phyloP scores from a whole-genome alignment of 768 basidiomycete species.

The Collybia nuda region DNA sequence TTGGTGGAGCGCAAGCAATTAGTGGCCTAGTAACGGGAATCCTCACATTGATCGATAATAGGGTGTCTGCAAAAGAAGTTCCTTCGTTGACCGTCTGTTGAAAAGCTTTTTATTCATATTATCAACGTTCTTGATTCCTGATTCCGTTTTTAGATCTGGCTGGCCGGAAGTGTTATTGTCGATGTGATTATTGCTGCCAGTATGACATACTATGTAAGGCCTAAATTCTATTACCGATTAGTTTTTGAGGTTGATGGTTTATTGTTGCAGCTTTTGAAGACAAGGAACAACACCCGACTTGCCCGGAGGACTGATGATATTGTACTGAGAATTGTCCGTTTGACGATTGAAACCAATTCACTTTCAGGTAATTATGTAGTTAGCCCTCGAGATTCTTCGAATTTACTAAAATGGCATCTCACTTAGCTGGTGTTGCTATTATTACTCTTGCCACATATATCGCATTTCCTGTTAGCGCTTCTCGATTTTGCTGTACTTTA shows the following conservation, averaged over 20 bases:
- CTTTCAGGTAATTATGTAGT: conserved; percentile 9
- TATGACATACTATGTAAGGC: conserved; percentile 5
- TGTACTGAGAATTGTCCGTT: conserved; percentile 9
- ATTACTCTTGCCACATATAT: conserved; percentile 1
- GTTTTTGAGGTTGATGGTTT: too few relatives aligned
- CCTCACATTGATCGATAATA: too few relatives aligned
- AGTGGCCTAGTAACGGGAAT: too few relatives aligned
- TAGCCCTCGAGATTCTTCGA: background rate
- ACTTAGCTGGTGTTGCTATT: conserved; percentile 11
- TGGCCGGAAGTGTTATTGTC: background rate
- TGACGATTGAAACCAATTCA: conserved; percentile 15
- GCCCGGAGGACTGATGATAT: conserved; percentile 1
- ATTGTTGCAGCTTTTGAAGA: background rate
- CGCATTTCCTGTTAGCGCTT: background rate
- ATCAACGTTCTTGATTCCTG: background rate
- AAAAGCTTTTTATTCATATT: background rate
- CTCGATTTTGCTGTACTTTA: background rate
- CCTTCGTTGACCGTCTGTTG: background rate
- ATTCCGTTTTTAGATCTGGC: background rate
- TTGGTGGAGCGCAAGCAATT: conserved; percentile 2
- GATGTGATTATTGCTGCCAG: background rate
- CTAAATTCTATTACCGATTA: conserved; percentile 1
- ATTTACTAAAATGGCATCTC: background rate
- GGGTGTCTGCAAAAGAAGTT: background rate
- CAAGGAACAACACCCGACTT: background rate